A percentile compares a stretch with the other conserved stretches of the same genome.
Evolutionary conservation across 2,329 filamentous ascomycete species (phyloP).

Genomic region (Chaetothyriales sp.): DNA sequence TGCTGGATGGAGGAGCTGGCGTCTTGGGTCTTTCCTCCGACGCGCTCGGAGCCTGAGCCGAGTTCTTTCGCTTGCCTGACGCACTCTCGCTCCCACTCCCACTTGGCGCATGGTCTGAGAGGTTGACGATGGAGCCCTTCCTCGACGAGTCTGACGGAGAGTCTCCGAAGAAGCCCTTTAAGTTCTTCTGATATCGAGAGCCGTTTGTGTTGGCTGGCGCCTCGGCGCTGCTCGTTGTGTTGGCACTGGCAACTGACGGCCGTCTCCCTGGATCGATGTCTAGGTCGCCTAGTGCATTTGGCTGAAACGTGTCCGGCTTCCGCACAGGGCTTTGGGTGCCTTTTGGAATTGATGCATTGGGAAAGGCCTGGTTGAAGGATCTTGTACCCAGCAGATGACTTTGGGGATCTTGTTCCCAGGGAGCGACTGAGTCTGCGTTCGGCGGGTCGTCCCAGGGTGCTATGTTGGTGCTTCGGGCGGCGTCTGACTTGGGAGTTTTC

Average conservation of each 20-base stretch:
- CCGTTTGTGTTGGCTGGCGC: conserved; percentile 61
- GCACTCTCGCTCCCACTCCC: conserved; percentile 41
- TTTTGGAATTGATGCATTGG: conserved; percentile 14
- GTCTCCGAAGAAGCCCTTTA: conserved; percentile 86
- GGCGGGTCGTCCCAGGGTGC: conserved; percentile 20
- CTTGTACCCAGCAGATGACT: conserved; percentile 13
- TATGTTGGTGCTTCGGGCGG: conserved; percentile 13
- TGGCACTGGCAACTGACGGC: conserved; percentile 78
- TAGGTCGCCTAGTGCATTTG: conserved; percentile 45
- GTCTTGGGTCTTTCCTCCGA: conserved; percentile 30
- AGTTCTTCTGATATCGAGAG: conserved; percentile 60
- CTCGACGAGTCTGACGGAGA: conserved; percentile 48
- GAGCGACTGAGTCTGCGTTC: conserved; percentile 19
- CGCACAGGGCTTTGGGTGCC: conserved; percentile 53
- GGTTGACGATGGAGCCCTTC: conserved; percentile 36
- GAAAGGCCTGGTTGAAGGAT: conserved; percentile 14
- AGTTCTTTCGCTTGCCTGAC: conserved; percentile 57
- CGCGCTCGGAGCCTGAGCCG: conserved; percentile 54
- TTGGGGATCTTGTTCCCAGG: conserved; percentile 20
- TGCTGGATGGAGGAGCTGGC: conserved; percentile 60
- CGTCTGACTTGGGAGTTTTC: conserved; percentile 12
- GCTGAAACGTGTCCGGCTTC: conserved; percentile 42
- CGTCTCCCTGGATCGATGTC: conserved; percentile 56
- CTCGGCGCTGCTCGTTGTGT: conserved; percentile 71
- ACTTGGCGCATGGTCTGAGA: conserved; percentile 42